Conservation (phyloP, 148 eudicot species). For the Rheum nobile region DNA sequence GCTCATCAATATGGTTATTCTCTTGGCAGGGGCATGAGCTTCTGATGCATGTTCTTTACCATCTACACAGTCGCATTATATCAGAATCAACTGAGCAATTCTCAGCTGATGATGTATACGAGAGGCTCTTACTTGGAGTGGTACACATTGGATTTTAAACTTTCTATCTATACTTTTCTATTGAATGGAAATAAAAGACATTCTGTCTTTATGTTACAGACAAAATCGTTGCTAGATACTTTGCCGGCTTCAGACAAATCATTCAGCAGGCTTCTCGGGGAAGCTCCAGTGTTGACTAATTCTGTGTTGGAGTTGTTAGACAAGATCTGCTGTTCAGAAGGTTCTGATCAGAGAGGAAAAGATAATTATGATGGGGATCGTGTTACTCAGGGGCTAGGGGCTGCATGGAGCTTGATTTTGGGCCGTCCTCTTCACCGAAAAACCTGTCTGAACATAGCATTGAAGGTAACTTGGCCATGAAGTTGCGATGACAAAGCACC, state of each 20-base stretch:
- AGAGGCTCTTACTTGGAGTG: constrained; percentile 78
- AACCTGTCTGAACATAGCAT: constrained; percentile 69
- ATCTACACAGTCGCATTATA: constrained; percentile 44
- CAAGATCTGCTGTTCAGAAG: constrained; percentile 51
- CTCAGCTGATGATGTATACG: constrained; percentile 56
- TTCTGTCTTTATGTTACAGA: constrained; percentile 24
- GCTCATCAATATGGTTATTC: constrained; percentile 9
- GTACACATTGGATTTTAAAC: constrained; percentile 31
- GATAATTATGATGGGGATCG: constrained; percentile 76
- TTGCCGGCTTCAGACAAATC: constrained; percentile 89
- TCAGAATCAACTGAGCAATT: constrained; percentile 35
- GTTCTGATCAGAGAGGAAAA: constrained; percentile 24
- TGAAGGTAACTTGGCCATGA: constrained; percentile 48
- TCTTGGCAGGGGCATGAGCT: constrained; percentile 88
- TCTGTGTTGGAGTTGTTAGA: constrained; percentile 57
- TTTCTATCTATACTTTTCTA: not conserved
- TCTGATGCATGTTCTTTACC: constrained; percentile 77
- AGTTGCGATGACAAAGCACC: constrained; percentile 7
- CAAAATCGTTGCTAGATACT: constrained; percentile 61
- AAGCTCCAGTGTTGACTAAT: constrained; percentile 71
- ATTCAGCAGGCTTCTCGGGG: constrained; percentile 85
- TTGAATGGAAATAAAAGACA: not conserved
- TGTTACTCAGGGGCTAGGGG: constrained; percentile 94
- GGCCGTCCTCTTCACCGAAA: constrained; percentile 67
- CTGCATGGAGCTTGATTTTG: constrained; percentile 82